Percentiles rank a stretch among this genome's conserved stretches.
Conservation (phyloP, 352 stramenopile genomes). For the Blastocystis sp. region DNA sequence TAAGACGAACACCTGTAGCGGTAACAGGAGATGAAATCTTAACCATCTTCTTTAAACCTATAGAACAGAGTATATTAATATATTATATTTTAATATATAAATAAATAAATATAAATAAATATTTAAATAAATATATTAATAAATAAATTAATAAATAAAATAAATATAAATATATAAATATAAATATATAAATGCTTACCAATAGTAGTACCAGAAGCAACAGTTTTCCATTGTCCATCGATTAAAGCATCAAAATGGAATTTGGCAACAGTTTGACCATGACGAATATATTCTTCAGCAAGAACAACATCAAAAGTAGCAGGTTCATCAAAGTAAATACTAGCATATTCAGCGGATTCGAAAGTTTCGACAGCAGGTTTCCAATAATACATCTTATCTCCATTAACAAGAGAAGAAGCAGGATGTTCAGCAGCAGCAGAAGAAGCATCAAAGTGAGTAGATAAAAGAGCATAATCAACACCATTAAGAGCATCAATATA, state of each 20-base stretch:
- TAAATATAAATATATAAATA: too few species aligned
- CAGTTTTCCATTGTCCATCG: slow-evolving; percentile 6
- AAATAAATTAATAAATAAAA: too few species aligned
- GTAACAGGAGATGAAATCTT: background rate
- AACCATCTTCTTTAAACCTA: slow-evolving; percentile 36
- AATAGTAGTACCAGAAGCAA: slow-evolving; percentile 32
- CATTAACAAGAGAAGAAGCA: background rate
- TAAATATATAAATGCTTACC: too few species aligned
- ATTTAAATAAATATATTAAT: too few species aligned
- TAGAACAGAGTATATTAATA: too few species aligned
- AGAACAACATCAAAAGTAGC: slow-evolving; percentile 31
- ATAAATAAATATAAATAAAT: too few species aligned
- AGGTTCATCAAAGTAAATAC: slow-evolving; percentile 20
- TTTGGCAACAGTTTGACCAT: slow-evolving; percentile 27
- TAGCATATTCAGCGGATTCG: background rate
- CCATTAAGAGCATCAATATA: slow-evolving; percentile 11
- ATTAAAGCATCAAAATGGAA: slow-evolving; percentile 4
- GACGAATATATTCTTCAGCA: slow-evolving; percentile 32
- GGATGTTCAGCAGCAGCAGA: slow-evolving; percentile 13
- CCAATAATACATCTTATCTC: slow-evolving; percentile 35
- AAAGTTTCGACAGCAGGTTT: background rate
- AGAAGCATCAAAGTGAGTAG: background rate
- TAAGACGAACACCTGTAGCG: slow-evolving; percentile 20
- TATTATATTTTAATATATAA: too few species aligned
- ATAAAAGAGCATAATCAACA: slow-evolving; percentile 17